Evolutionary conservation across 441 rosid genomes (phyloP).

Genomic region (Erodium moschatum): DNA sequence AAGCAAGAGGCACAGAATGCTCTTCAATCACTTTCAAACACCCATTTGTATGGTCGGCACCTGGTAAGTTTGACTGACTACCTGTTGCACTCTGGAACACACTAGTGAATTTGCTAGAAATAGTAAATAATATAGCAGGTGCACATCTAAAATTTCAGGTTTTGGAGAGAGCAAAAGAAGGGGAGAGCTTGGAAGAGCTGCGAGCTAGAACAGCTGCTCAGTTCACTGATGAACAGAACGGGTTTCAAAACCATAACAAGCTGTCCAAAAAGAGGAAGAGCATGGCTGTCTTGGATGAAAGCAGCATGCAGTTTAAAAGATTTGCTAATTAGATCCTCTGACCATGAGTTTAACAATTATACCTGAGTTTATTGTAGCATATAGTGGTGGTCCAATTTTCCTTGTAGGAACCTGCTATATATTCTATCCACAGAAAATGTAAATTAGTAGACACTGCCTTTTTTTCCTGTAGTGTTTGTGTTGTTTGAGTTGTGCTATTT

Average conservation of each 20-base stretch:
- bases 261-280: slow-evolving; percentile 61
- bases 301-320: slow-evolving; percentile 45
- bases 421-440: slow-evolving; percentile 3
- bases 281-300: slow-evolving; percentile 45
- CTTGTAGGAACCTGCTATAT: slow-evolving; percentile 16
- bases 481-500: not conserved
- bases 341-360: not conserved
- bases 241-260: slow-evolving; percentile 33
- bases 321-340: slow-evolving; percentile 27
- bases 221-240: slow-evolving; percentile 47
- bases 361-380: not conserved
- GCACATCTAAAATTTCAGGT: slow-evolving; percentile 33
- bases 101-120: not conserved
- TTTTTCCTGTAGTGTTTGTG: not conserved
- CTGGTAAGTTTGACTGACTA: slow-evolving; percentile 42
- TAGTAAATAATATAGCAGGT: not conserved
- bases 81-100: slow-evolving; percentile 5
- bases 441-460: not conserved
- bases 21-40: slow-evolving; percentile 52
- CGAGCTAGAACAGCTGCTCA: slow-evolving; percentile 71
- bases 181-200: slow-evolving; percentile 65
- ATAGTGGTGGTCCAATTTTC: slow-evolving; percentile 21
- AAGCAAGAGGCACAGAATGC: slow-evolving; percentile 92
- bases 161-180: slow-evolving; percentile 84
- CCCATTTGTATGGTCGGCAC: slow-evolving; percentile 89